phyloP scores from a whole-genome alignment of 2,329 filamentous ascomycete species.

The Aspergillus spinulosporus region DNA sequence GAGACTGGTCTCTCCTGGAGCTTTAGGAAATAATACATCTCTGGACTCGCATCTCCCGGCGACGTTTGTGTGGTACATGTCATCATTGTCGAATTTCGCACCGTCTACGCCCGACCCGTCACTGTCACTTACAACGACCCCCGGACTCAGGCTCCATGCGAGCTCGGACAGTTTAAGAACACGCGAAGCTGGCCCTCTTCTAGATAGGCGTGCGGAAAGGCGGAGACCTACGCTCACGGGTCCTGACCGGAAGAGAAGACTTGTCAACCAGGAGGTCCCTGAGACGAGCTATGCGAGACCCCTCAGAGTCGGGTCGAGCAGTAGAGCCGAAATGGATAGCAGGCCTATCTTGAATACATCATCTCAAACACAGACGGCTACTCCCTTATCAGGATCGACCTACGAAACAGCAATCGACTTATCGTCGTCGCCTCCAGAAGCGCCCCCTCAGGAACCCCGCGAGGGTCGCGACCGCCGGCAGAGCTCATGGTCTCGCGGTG shows the following conservation, averaged over 20 bases:
- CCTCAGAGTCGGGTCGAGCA: conserved; percentile 20
- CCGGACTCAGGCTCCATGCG: conserved; percentile 20
- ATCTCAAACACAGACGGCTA: conserved; percentile 16
- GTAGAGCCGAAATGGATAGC: conserved; percentile 25
- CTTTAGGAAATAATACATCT: conserved; percentile 17
- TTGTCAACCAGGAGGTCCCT: conserved; percentile 37
- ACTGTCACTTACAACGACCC: conserved; percentile 12
- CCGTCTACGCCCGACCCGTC: conserved; percentile 19
- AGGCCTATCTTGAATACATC: conserved; percentile 28
- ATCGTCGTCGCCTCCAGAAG: conserved; percentile 31
- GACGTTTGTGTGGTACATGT: conserved; percentile 24
- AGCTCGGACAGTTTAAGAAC: conserved; percentile 17
- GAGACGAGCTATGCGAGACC: conserved; percentile 20
- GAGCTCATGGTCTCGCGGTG: conserved; percentile 21
- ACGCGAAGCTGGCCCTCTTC: conserved; percentile 19
- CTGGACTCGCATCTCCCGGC: conserved; percentile 3
- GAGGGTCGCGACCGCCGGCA: conserved; percentile 12
- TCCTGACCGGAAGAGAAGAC: conserved; percentile 45
- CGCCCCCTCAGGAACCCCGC: conserved; percentile 9
- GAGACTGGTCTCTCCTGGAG: conserved; percentile 35
- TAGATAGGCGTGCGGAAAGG: conserved; percentile 21
- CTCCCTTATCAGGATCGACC: conserved; percentile 29
- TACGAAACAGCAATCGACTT: conserved; percentile 37
- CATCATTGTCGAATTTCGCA: conserved; percentile 25
- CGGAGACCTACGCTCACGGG: conserved; percentile 26